phyloP scores from a whole-genome alignment of 495 filamentous ascomycete genomes.

The Annulohypoxylon moriforme region DNA sequence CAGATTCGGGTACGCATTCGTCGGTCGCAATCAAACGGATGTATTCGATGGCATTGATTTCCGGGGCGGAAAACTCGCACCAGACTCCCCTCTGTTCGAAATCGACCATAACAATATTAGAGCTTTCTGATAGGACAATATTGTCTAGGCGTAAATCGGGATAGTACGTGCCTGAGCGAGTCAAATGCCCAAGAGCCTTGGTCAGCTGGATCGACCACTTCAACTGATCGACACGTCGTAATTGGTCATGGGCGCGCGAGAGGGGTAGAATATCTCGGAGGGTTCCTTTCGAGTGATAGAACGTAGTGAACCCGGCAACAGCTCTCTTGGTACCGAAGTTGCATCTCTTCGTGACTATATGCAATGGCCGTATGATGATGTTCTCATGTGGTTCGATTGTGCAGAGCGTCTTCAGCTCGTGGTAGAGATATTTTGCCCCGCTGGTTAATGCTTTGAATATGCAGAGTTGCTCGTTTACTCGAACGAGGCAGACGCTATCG shows the following conservation, averaged over 20 bases:
- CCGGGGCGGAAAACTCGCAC: conserved; percentile 62
- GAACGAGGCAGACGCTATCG: conserved; percentile 60
- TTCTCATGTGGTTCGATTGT: conserved; percentile 56
- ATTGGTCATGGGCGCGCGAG: conserved; percentile 52
- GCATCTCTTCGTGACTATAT: conserved; percentile 59
- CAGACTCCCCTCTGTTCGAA: conserved; percentile 65
- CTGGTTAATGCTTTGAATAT: conserved; percentile 63
- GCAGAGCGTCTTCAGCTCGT: conserved; percentile 59
- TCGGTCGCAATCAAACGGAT: conserved; percentile 53
- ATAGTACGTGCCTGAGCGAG: conserved; percentile 55
- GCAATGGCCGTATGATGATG: conserved; percentile 54
- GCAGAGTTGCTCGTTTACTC: conserved; percentile 50
- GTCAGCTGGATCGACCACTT: conserved; percentile 60
- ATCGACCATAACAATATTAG: conserved; percentile 61
- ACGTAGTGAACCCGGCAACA: conserved; percentile 60
- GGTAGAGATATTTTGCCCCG: conserved; percentile 60
- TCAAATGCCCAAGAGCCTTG: conserved; percentile 54
- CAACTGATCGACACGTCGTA: conserved; percentile 51
- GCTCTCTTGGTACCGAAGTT: conserved; percentile 58
- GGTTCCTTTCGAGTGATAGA: conserved; percentile 55
- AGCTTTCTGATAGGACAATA: conserved; percentile 54
- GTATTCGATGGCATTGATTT: conserved; percentile 62
- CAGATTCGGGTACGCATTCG: conserved; percentile 46
- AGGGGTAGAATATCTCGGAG: conserved; percentile 57
- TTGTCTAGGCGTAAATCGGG: conserved; percentile 64